phyloP scores from a whole-genome alignment of 2,329 filamentous ascomycete genomes.

The Trichophyton benhamiae region DNA sequence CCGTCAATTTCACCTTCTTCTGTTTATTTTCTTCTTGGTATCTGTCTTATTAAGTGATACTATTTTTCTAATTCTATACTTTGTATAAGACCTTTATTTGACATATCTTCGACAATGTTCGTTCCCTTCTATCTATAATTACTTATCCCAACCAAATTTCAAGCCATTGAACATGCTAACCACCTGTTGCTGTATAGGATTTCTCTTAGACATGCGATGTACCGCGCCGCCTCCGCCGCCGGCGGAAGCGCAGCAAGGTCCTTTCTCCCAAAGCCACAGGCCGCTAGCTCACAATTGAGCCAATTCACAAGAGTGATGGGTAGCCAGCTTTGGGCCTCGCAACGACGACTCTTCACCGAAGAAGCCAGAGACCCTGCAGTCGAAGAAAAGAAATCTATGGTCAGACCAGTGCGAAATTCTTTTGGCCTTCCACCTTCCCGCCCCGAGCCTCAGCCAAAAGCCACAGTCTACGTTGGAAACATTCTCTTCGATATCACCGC shows the following conservation, averaged over 20 bases:
- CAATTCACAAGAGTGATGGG: background rate
- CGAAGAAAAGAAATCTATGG: background rate
- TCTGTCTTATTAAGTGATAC: background rate
- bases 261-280: slow-evolving; percentile 5
- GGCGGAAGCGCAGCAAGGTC: slow-evolving; percentile 1
- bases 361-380: background rate
- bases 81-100: background rate
- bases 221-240: slow-evolving; percentile 9
- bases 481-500: slow-evolving; percentile 56
- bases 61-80: background rate
- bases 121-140: background rate
- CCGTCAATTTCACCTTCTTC: background rate
- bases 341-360: slow-evolving; percentile 2
- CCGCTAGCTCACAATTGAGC: background rate
- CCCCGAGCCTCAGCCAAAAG: slow-evolving; percentile 21
- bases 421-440: background rate
- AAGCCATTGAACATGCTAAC: background rate
- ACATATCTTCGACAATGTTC: slow-evolving; percentile 6
- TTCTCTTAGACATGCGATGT: slow-evolving; percentile 12
- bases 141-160: background rate
- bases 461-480: slow-evolving; percentile 54
- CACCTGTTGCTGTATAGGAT: slow-evolving; percentile 5
- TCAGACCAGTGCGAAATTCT: background rate
- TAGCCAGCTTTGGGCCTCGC: background rate
- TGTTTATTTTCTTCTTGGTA: background rate